Evolutionary conservation across 2,329 filamentous ascomycete species (phyloP).

Genomic region (Fusarium duplospermum): DNA sequence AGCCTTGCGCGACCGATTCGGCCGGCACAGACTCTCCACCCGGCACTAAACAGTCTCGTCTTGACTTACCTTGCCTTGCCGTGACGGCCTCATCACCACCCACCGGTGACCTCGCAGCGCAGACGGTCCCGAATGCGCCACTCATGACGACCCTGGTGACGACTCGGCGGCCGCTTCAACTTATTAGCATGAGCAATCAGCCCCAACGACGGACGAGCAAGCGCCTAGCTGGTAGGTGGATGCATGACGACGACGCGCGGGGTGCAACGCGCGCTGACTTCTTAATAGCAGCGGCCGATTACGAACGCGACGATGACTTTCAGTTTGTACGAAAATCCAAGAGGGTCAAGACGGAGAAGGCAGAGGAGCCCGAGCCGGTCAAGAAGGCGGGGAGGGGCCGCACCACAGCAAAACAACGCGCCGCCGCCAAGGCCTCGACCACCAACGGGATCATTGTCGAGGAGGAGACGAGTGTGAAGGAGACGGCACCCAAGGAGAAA

Average conservation of each 20-base stretch:
- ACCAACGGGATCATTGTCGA: conserved; percentile 37
- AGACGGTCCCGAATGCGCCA: conserved; percentile 54
- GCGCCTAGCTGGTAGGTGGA: conserved; percentile 69
- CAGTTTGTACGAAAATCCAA: conserved; percentile 78
- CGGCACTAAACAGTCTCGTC: conserved; percentile 9
- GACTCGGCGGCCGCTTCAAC: conserved; percentile 72
- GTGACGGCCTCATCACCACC: conserved; percentile 27
- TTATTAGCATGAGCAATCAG: conserved; percentile 77
- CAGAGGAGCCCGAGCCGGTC: conserved; percentile 54
- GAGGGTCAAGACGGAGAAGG: conserved; percentile 68
- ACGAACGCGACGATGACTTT: conserved; percentile 83
- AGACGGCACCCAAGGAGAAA: conserved; percentile 34
- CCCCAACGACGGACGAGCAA: conserved; percentile 72
- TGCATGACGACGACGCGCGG: conserved; percentile 18
- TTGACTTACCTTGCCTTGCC: conserved; percentile 22
- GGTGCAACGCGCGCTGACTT: conserved; percentile 31
- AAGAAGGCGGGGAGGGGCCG: conserved; percentile 55
- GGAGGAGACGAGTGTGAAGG: conserved; percentile 25
- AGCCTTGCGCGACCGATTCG: conserved; percentile 24
- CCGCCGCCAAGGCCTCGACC: conserved; percentile 48
- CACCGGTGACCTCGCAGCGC: conserved; percentile 22
- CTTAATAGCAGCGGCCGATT: conserved; percentile 54
- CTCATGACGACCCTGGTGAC: conserved; percentile 79
- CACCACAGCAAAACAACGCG: conserved; percentile 48
- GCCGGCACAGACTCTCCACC: neutral